Percentiles rank a stretch among this genome's conserved stretches.
phyloP scores from a whole-genome alignment of 2,329 filamentous ascomycete species.

The Ceratocystis huliohia region DNA sequence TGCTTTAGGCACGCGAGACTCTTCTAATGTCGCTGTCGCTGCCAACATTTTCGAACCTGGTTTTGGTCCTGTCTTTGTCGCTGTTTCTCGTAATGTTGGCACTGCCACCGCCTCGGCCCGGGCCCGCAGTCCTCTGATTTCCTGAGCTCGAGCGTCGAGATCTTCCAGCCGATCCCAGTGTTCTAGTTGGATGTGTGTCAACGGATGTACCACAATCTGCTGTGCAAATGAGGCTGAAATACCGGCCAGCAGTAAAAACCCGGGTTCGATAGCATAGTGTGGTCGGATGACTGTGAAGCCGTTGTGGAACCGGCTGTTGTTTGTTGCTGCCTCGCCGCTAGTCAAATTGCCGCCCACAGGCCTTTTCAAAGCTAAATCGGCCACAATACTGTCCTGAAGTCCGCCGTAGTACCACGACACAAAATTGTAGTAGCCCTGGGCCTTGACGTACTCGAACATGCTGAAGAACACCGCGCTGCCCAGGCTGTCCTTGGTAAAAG shows the following conservation, averaged over 20 bases:
- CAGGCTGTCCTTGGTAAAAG: conserved; percentile 55
- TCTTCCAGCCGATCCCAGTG: conserved; percentile 63
- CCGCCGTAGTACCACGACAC: conserved; percentile 58
- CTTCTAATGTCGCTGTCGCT: conserved; percentile 15
- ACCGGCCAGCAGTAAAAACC: conserved; percentile 57
- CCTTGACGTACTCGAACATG: conserved; percentile 64
- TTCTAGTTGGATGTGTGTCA: conserved; percentile 56
- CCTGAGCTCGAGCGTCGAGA: conserved; percentile 47
- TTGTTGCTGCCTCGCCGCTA: conserved; percentile 28
- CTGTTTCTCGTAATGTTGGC: conserved; percentile 23
- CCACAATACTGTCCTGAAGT: conserved; percentile 39
- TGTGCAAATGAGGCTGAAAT: conserved; percentile 55
- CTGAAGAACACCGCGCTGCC: conserved; percentile 62
- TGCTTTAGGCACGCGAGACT: background rate
- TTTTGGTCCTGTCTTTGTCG: conserved; percentile 23
- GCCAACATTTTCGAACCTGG: conserved; percentile 19
- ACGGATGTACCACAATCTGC: conserved; percentile 56
- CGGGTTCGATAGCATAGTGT: conserved; percentile 62
- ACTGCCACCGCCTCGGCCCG: conserved; percentile 24
- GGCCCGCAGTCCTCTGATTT: conserved; percentile 3
- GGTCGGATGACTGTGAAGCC: conserved; percentile 47
- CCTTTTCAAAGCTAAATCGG: conserved; percentile 24
- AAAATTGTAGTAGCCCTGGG: conserved; percentile 57
- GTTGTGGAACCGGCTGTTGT: background rate
- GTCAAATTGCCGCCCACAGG: conserved; percentile 26